Evolutionary conservation across 495 filamentous ascomycete species (phyloP).

Genomic region (Neurospora tetrasperma): DNA sequence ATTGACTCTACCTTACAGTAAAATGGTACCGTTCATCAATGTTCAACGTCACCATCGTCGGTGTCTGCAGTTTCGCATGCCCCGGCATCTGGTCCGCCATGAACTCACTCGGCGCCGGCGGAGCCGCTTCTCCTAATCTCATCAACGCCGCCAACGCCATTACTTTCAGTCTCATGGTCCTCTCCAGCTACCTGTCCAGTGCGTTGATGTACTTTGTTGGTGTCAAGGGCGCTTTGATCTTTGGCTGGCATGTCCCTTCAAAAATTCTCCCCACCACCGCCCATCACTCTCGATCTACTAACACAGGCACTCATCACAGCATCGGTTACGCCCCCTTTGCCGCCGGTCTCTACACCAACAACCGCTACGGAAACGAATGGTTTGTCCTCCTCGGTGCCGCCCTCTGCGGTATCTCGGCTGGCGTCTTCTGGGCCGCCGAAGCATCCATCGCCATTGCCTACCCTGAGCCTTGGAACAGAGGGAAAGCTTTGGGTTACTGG

Average conservation of each 20-base stretch:
- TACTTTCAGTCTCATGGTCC: constrained; percentile 56
- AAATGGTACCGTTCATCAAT: constrained; percentile 56
- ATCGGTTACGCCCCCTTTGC: constrained; percentile 57
- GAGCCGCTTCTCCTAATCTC: constrained; percentile 49
- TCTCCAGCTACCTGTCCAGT: constrained; percentile 49
- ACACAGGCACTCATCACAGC: background rate
- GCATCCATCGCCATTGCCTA: constrained; percentile 55
- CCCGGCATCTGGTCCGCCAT: constrained; percentile 62
- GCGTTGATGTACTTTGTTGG: constrained; percentile 48
- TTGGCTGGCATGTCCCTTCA: constrained; percentile 38
- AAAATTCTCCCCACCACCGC: background rate
- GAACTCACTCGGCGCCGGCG: constrained; percentile 60
- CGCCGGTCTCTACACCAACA: constrained; percentile 57
- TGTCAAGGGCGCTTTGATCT: constrained; percentile 52
- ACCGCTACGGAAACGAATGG: constrained; percentile 54
- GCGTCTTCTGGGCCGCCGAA: constrained; percentile 60
- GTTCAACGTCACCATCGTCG: constrained; percentile 54
- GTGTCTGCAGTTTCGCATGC: constrained; percentile 51
- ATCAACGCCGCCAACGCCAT: constrained; percentile 62
- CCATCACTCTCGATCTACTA: background rate
- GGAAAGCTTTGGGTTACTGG: constrained; percentile 52
- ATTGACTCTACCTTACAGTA: constrained; percentile 24
- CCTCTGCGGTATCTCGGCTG: constrained; percentile 53
- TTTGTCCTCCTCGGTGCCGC: constrained; percentile 53
- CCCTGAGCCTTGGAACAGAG: constrained; percentile 52